Base-by-base conservation (phyloP, 1,284 basidiomycete genomes). In the Apiotrichum laibachii region DNA sequence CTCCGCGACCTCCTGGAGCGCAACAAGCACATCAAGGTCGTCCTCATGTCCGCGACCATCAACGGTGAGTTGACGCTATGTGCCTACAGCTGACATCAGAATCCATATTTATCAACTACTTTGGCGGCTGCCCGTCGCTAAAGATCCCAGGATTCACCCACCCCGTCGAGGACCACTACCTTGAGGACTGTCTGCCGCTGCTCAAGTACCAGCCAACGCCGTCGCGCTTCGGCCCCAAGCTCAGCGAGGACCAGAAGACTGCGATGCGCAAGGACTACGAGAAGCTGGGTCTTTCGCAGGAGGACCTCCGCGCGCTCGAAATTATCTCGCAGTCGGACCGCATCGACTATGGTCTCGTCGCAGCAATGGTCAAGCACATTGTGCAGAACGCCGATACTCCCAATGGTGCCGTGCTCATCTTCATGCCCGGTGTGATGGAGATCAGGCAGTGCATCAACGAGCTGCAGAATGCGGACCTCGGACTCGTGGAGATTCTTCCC, bases 371-470 rank as follows among this genome's bases (percentile, higher is more conserved):
- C 15, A 78, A 82, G 37, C 81, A 90, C 67, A 88, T 92, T 50
- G 76, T 86, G n/a, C 80, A 77, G 15, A 80, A 81, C 8, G 80
- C 83, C 13, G 62, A 62, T 2, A 61, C 64, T 4, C 47, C 59
- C 1, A 79, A 77, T 45, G 86, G 85, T 4, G 88, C 88, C 5
- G 85, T 96, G 50, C 82, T 97, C 21, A 85, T 96, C 47, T 97
- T 97, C 78, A 82, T 93, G 60, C 86, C 90, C 31, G 93, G 93
- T 75, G 88, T 90, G 0, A 87, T 89, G 78, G 90, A 93, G 70
- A 93, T 93, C 67, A 84, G 85, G 18, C 86, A 89, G 64, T 91
- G 89, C 62, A 86, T 93, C 43, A 85, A 88, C 22, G 82, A 84
- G 15, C 80, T 95, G 26, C 81, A 82, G 21, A 70, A 74, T 18